A percentile compares a stretch with the other conserved stretches of the same genome.
Conservation (phyloP, 192 early-diverging fungal genomes). For the Fimicolochytrium jonesii region DNA sequence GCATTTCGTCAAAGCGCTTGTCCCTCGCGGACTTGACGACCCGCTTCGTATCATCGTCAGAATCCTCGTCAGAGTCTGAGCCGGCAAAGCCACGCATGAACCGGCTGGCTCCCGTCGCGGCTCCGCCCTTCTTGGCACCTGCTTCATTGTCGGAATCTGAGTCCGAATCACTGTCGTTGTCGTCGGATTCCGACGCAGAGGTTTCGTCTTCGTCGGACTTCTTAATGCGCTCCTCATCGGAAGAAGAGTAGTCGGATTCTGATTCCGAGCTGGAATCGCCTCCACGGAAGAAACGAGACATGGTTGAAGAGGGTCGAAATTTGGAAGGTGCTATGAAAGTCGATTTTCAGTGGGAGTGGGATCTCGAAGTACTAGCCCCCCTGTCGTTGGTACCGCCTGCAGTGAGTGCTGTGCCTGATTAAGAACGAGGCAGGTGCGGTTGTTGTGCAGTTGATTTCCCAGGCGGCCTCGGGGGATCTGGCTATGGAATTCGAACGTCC, state of each 20-base stretch:
- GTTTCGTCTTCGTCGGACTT: slow-evolving; percentile 16
- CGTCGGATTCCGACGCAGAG: slow-evolving; percentile 18
- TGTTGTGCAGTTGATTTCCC: too few relatives aligned
- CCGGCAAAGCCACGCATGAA: slow-evolving; percentile 27
- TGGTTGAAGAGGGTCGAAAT: slow-evolving; percentile 31
- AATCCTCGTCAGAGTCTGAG: slow-evolving; percentile 56
- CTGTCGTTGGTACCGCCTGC: too few relatives aligned
- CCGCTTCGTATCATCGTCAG: slow-evolving; percentile 70
- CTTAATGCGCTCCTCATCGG: slow-evolving; percentile 3
- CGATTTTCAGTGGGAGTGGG: too few relatives aligned
- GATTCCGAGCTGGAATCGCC: slow-evolving; percentile 61
- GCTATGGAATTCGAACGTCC: too few relatives aligned
- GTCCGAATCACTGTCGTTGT: slow-evolving; percentile 38
- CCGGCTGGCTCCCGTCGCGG: slow-evolving; percentile 9
- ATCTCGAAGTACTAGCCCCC: too few relatives aligned
- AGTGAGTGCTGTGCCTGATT: too few relatives aligned
- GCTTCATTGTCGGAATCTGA: slow-evolving; percentile 36
- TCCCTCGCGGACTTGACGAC: slow-evolving; percentile 78
- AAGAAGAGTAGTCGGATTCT: slow-evolving; percentile 32
- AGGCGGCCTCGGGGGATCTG: too few relatives aligned
- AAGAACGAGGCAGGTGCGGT: too few relatives aligned
- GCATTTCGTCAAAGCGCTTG: slow-evolving; percentile 85
- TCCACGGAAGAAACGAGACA: slow-evolving; percentile 87
- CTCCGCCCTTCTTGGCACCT: slow-evolving; percentile 13
- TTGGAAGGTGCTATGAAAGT: too few relatives aligned